These are phyloP conservation scores for Aspergillus kassunensis DNA, from an alignment of 495 filamentous ascomycete species.

Conservation along the genomic window DNA sequence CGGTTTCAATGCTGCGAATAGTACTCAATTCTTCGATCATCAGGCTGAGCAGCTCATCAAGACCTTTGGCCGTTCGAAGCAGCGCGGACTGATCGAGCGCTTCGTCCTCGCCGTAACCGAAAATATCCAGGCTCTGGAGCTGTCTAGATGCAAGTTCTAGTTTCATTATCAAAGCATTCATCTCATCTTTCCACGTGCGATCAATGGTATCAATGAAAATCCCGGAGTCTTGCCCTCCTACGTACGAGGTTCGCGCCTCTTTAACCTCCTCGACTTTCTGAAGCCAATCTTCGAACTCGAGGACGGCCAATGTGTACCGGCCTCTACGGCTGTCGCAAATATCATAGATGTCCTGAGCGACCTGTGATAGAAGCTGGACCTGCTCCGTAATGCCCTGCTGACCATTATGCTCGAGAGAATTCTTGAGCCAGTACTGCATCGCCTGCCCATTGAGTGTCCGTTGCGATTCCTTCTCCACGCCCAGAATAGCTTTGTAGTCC, in stretches of 20 bases:
- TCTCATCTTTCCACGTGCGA: conserved; percentile 40
- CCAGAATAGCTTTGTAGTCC: conserved; percentile 31
- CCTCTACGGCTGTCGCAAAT: conserved; percentile 26
- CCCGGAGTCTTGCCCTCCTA: conserved; percentile 6
- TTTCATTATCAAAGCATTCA: conserved; percentile 32
- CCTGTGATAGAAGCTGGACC: conserved; percentile 40
- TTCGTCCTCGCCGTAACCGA: conserved; percentile 33
- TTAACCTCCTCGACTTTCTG: conserved; percentile 29
- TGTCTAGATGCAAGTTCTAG: conserved; percentile 39
- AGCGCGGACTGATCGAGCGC: conserved; percentile 32
- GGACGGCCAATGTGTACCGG: conserved; percentile 30
- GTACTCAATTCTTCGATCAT: conserved; percentile 43
- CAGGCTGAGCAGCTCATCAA: conserved; percentile 31
- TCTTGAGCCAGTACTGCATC: conserved; percentile 36
- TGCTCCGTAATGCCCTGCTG: conserved; percentile 34
- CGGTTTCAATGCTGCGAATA: conserved; percentile 40
- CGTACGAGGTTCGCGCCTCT: conserved; percentile 14
- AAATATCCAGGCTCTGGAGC: conserved; percentile 35
- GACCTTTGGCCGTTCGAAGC: conserved; percentile 23
- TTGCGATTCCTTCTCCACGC: conserved; percentile 37
- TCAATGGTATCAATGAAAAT: conserved; percentile 42
- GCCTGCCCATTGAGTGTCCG: conserved; percentile 38
- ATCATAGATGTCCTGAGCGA: conserved; percentile 41
- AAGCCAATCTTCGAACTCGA: conserved; percentile 46
- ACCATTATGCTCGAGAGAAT: conserved; percentile 27